Percentiles rank a stretch among this genome's conserved stretches.
phyloP scores from a whole-genome alignment of 1,139 yeast species.

The Scheffersomyces cryptocercus region DNA sequence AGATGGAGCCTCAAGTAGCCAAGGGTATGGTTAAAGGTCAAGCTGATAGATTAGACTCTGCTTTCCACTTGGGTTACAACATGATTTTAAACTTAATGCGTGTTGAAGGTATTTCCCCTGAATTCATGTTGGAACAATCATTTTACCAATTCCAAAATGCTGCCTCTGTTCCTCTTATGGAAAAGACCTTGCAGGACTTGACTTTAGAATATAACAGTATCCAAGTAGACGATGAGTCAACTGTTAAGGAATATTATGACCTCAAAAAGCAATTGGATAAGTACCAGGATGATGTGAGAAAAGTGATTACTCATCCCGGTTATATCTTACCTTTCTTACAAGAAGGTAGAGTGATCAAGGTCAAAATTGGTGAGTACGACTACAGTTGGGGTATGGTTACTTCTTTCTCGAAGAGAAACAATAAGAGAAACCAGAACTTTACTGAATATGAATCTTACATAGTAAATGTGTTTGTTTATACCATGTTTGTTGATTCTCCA shows the following conservation, averaged over 20 bases:
- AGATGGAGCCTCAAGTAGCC: slow-evolving; percentile 99
- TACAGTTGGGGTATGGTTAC: slow-evolving; percentile 97
- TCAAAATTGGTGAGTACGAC: slow-evolving; percentile 58
- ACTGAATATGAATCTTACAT: slow-evolving; percentile 86
- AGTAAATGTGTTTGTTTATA: slow-evolving; percentile 78
- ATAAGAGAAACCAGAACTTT: slow-evolving; percentile 55
- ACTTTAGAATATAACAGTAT: slow-evolving; percentile 50
- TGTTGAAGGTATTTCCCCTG: slow-evolving; percentile 98
- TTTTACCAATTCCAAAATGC: slow-evolving; percentile 95
- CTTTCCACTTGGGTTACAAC: slow-evolving; percentile 94
- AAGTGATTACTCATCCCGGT: slow-evolving; percentile 91
- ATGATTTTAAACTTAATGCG: slow-evolving; percentile 95
- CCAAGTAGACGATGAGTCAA: slow-evolving; percentile 69
- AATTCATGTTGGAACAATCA: slow-evolving; percentile 91
- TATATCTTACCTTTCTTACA: slow-evolving; percentile 80
- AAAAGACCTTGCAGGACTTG: slow-evolving; percentile 57
- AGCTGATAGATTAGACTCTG: slow-evolving; percentile 94
- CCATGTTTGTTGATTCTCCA: slow-evolving; percentile 80
- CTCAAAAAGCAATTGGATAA: slow-evolving; percentile 66
- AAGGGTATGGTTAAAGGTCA: slow-evolving; percentile 99
- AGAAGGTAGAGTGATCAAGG: slow-evolving; percentile 81
- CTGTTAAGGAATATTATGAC: slow-evolving; percentile 80
- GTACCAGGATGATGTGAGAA: slow-evolving; percentile 77
- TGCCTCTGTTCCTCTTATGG: slow-evolving; percentile 83
- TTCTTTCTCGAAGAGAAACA: slow-evolving; percentile 67